phyloP scores from a whole-genome alignment of 441 rosid genomes.

The Gossypium trilobum region DNA sequence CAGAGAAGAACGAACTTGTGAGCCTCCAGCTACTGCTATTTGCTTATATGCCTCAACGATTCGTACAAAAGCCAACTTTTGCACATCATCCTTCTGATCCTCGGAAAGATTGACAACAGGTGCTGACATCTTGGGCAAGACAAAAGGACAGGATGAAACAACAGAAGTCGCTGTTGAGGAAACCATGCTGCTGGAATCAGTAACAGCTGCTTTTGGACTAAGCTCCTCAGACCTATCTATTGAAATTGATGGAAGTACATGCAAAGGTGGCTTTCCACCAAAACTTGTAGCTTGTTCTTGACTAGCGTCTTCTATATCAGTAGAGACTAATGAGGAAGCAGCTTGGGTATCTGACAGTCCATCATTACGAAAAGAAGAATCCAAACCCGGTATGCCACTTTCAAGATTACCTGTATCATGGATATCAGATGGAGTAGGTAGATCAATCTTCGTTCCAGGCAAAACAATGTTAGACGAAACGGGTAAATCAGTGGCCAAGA shows the following conservation, averaged over 20 bases:
- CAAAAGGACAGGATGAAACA: constrained; percentile 35
- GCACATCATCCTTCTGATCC: constrained; percentile 77
- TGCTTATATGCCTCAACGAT: constrained; percentile 82
- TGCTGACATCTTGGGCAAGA: constrained; percentile 85
- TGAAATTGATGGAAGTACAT: constrained; percentile 52
- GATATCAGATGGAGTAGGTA: constrained; percentile 33
- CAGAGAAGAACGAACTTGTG: constrained; percentile 69
- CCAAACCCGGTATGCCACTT: constrained; percentile 81
- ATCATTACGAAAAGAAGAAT: constrained; percentile 51
- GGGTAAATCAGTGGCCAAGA: constrained; percentile 32
- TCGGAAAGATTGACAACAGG: constrained; percentile 76
- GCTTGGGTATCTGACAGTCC: constrained; percentile 47
- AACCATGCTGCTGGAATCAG: constrained; percentile 42
- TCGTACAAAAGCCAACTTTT: constrained; percentile 57
- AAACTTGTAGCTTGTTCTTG: constrained; percentile 53
- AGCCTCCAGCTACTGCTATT: constrained; percentile 73
- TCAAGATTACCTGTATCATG: constrained; percentile 43
- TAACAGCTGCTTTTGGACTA: constrained; percentile 55
- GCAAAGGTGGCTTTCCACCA: constrained; percentile 42
- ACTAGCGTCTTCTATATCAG: constrained; percentile 55
- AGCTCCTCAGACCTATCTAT: constrained; percentile 78
- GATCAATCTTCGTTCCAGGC: constrained; percentile 30
- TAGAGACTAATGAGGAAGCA: constrained; percentile 51
- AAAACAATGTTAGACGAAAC: constrained; percentile 38
- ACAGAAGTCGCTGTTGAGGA: constrained; percentile 60